Conservation (phyloP, 176 grass and related monocot species). For the Metroxylon sagu region DNA sequence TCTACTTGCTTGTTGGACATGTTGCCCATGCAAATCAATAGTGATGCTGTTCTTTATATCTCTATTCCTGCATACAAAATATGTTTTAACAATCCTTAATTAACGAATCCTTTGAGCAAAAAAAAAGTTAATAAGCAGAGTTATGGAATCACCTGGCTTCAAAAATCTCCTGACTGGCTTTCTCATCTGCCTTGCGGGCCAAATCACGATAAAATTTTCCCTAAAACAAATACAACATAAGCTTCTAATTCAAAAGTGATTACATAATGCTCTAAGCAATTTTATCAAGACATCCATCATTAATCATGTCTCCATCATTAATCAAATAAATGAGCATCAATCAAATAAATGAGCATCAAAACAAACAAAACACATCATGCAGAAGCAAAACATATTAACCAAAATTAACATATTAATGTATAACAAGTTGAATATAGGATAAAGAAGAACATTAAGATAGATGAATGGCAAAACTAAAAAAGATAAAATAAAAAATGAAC, state of each 20-base stretch:
- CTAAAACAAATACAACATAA: conserved; percentile 28
- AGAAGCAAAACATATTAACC: too few species aligned
- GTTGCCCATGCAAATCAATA: conserved; percentile 89
- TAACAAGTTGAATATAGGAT: too few species aligned
- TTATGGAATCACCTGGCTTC: conserved; percentile 43
- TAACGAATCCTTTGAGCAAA: not conserved
- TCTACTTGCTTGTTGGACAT: conserved; percentile 76
- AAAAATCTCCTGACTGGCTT: conserved; percentile 75
- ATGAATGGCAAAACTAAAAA: too few species aligned
- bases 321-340: too few species aligned
- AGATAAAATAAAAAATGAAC: too few species aligned
- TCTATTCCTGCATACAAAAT: conserved; percentile 56
- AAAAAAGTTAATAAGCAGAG: not conserved
- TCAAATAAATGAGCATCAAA: too few species aligned
- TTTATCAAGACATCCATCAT: too few species aligned
- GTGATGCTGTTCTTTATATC: conserved; percentile 81
- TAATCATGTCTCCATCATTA: too few species aligned
- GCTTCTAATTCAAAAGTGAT: not conserved
- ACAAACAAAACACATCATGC: too few species aligned
- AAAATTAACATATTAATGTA: too few species aligned
- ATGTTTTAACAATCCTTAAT: not conserved
- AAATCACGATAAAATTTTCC: conserved; percentile 78
- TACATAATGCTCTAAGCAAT: too few species aligned
- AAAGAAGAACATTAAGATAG: too few species aligned
- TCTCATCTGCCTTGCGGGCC: conserved; percentile 60